Base-by-base conservation (phyloP, 2,329 filamentous ascomycete genomes). In the Talaromyces piceae region DNA sequence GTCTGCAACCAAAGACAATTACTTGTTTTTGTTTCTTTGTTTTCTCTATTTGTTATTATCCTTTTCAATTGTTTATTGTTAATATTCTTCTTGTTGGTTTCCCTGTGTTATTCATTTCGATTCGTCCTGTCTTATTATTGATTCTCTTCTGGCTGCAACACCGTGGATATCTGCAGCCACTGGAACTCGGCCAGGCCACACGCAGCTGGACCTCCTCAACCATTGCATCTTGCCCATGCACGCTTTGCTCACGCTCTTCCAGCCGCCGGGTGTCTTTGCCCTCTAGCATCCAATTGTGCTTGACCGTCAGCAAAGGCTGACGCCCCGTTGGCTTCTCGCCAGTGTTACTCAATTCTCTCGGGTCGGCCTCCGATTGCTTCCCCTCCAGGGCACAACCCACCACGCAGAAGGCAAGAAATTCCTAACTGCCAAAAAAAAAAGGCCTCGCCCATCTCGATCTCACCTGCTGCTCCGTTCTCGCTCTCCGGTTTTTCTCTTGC, bases 401-500 rank as follows among this genome's bases (percentile, higher is more conserved):
- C 33, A 1, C 16, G 16, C 31, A 16, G 12, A 9, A 8, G 16
- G 4, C 9, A 31, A 31, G 20, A 18, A 11, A 20, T 18, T 16
- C 26, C n/a, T n/a, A n/a, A n/a, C n/a, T n/a, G n/a, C n/a, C n/a
- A n/a, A n/a, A n/a, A n/a, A n/a, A n/a, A n/a, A n/a, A n/a, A n/a
- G 26, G 16, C 16, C 33, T 37, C 33, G 16, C 16, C 16, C 11
- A 11, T 11, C 11, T 11, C 6, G 11, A 28, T 33, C 30, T 33
- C 30, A 9, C n/a, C 30, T 16, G 13, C 30, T 33, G 13, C n/a
- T n/a, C n/a, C n/a, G n/a, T n/a, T n/a, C n/a, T n/a, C n/a, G n/a
- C n/a, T n/a, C n/a, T n/a, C n/a, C n/a, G n/a, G n/a, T n/a, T 31
- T 37, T 54, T 48, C 48, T 53, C 48, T 51, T 51, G 55, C 57